phyloP scores from a whole-genome alignment of 2,329 filamentous ascomycete genomes.

The Neopestalotiopsis sp. region DNA sequence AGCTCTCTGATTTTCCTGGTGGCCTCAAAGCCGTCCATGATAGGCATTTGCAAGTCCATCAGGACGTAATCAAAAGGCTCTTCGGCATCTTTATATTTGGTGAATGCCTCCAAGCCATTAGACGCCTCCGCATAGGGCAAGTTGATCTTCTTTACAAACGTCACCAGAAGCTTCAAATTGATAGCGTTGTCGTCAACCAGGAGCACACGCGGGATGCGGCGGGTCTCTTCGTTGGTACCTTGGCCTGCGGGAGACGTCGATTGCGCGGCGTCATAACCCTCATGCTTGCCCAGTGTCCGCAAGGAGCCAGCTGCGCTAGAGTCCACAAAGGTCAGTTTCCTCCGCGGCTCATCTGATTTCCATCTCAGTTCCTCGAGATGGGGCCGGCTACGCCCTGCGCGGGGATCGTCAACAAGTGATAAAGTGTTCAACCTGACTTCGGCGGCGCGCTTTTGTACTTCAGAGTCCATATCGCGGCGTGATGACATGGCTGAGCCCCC shows the following conservation, averaged over 20 bases:
- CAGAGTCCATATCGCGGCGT: background rate
- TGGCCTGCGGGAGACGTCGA: background rate
- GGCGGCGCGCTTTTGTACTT: background rate
- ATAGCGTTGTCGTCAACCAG: constrained; percentile 99
- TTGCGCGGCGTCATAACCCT: background rate
- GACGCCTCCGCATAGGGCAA: constrained; percentile 95
- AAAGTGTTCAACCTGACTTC: constrained; percentile 21
- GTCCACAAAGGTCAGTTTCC: background rate
- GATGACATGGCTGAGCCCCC: background rate
- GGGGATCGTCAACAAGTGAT: constrained; percentile 20
- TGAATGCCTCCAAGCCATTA: constrained; percentile 91
- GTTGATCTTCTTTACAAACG: constrained; percentile 93
- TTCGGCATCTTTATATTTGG: constrained; percentile 88
- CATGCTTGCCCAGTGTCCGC: background rate
- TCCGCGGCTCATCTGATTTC: constrained; percentile 23
- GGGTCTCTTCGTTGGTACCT: background rate
- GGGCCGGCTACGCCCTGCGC: constrained; percentile 20
- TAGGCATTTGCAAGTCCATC: constrained; percentile 74
- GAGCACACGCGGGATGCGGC: constrained; percentile 63
- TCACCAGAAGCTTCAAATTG: constrained; percentile 90
- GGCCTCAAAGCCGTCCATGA: constrained; percentile 46
- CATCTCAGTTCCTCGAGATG: constrained; percentile 24
- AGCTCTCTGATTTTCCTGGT: constrained; percentile 46
- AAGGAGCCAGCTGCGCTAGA: background rate
- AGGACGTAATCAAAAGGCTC: constrained; percentile 82